Evolutionary conservation across 768 basidiomycete genomes (phyloP).

Genomic region (Rhodotorula taiwanensis): DNA sequence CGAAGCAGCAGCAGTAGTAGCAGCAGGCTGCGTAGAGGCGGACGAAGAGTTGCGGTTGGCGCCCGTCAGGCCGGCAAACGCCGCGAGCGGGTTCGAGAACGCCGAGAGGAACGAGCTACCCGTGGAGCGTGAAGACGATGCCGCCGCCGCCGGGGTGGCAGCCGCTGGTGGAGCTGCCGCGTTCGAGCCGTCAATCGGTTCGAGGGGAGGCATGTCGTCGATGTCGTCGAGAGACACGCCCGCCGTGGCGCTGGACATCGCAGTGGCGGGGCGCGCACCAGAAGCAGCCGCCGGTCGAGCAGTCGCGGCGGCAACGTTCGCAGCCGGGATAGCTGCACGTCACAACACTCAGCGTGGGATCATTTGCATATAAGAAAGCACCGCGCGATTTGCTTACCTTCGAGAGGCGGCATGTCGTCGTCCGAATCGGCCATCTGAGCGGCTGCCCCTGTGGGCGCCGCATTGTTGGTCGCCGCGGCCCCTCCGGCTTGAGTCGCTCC

Average conservation of each 20-base stretch:
- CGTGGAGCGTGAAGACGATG: neutral
- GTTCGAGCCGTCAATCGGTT: neutral
- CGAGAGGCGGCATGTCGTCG: conserved; percentile 26
- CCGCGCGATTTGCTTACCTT: too few species aligned
- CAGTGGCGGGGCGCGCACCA: neutral
- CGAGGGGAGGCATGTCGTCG: conserved; percentile 12
- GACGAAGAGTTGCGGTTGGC: neutral
- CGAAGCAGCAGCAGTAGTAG: neutral
- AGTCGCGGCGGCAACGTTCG: too few species aligned
- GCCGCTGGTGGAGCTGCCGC: neutral
- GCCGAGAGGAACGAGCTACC: conserved; percentile 1
- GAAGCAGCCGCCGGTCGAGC: neutral
- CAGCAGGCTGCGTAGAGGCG: neutral
- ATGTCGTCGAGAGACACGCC: neutral
- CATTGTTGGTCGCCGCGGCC: too few species aligned
- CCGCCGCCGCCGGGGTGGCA: neutral
- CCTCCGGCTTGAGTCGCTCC: too few species aligned
- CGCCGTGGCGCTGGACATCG: neutral
- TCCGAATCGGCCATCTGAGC: too few species aligned
- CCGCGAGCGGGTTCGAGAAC: conserved; percentile 3
- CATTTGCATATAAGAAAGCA: too few species aligned
- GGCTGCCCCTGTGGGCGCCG: too few species aligned
- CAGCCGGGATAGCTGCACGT: too few species aligned
- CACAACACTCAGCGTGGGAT: too few species aligned
- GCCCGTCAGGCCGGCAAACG: neutral